phyloP scores from a whole-genome alignment of 1,139 yeast genomes.

The Taphrina deformans region DNA sequence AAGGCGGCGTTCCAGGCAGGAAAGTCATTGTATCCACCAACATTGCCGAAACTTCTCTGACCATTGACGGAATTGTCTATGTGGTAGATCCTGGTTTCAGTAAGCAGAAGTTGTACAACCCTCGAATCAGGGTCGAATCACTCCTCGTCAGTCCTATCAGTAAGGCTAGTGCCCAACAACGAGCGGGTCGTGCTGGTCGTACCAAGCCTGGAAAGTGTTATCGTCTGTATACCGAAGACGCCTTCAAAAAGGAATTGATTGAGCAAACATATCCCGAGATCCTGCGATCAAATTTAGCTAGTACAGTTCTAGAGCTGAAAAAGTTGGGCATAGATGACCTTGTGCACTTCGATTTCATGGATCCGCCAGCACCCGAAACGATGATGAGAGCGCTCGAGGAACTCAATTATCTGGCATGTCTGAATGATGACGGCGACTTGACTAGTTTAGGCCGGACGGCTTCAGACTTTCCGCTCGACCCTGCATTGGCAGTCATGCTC shows the following conservation, averaged over 20 bases:
- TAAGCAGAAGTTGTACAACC: slow-evolving; percentile 94
- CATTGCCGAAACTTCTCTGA: slow-evolving; percentile 95
- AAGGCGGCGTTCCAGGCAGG: slow-evolving; percentile 84
- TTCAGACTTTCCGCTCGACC: slow-evolving; percentile 92
- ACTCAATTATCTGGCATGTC: slow-evolving; percentile 81
- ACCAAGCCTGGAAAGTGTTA: slow-evolving; percentile 98
- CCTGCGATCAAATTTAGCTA: slow-evolving; percentile 82
- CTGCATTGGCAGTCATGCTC: slow-evolving; percentile 89
- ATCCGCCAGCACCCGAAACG: slow-evolving; percentile 99
- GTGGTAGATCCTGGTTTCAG: slow-evolving; percentile 98
- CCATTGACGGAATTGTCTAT: slow-evolving; percentile 95
- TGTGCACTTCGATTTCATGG: slow-evolving; percentile 98
- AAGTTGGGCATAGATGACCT: slow-evolving; percentile 92
- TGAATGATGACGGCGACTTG: slow-evolving; percentile 87
- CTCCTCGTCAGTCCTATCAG: slow-evolving; percentile 93
- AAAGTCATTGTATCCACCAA: slow-evolving; percentile 92
- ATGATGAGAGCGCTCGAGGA: slow-evolving; percentile 99
- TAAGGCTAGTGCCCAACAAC: slow-evolving; percentile 94
- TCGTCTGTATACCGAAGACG: slow-evolving; percentile 93
- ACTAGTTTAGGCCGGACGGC: slow-evolving; percentile 87
- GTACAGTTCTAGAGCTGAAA: slow-evolving; percentile 88
- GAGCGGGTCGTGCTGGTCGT: slow-evolving; percentile 99
- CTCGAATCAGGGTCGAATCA: slow-evolving; percentile 93
- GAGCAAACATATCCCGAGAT: slow-evolving; percentile 97
- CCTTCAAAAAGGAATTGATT: slow-evolving; percentile 87